Base-by-base conservation (phyloP, 2,329 filamentous ascomycete genomes). In the Sporothrix humicola region DNA sequence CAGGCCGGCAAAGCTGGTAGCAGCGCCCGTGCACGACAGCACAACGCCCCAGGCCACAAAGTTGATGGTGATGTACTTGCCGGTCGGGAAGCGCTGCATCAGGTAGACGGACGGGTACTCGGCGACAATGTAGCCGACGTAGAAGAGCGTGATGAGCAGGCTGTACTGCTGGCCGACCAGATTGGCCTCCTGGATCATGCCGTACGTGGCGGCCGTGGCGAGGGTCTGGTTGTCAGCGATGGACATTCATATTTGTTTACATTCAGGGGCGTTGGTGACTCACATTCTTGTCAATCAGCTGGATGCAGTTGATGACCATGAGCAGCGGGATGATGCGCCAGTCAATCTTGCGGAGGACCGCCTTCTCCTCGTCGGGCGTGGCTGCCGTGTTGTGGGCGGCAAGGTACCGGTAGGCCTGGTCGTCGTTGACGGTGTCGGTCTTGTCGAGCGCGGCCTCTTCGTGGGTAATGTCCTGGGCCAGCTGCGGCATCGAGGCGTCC, bases 1-100 rank as follows among this genome's bases (percentile, higher is more conserved):
- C 15, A 90, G 83, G 0, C 86, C 85, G 2, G 81, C 81, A 75
- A 89, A 90, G 74, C 85, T 87, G 61, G 83, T 84, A 76, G 86
- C 87, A 52, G 84, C 87, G 10, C 85, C 84, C 0, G 83, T 86
- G 0, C 83, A 82, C 74, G 84, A 82, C 26, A 87, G 80, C 15
- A 87, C 83, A 6, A 82, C 78, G 3, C 85, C 86, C 86, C 87
- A 88, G 20, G 42, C 15, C 2, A 69, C 12, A 26, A 75, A 48
- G 50, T 73, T 74, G 23, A 50, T 37, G 20, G 73, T 50, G n/a
- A 75, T 54, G 59, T 74, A 75, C 52, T 75, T 75, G 71, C 68
- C 74, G n/a, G 74, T 75, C 54, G 72, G 73, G 1, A 73, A 58
- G 23, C 69, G 70, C 54, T 65, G 63, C 37, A 74, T 42, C 7